Base-by-base conservation (phyloP, 305 asterid species). In the Fraxinus ornus region DNA sequence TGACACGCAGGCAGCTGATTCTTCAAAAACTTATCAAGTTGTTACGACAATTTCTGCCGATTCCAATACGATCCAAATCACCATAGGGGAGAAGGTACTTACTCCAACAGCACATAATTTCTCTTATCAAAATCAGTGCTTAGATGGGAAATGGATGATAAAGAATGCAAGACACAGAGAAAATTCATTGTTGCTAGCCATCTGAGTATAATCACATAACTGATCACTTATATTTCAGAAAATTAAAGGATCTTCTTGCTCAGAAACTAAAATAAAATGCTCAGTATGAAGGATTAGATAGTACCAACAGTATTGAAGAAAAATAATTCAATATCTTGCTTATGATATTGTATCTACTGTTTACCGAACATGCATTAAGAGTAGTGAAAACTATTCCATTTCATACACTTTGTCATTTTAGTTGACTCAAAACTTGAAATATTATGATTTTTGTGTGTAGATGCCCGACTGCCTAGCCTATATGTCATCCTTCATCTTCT, bases 391-490 rank as follows among this genome's bases (percentile, higher is more conserved):
- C 28, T 37, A 21, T 68, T 68, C 35, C 10, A 24, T 26, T 66
- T 68, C 37, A 19, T 26, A 26, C 28, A 68, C 37, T 62, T 28
- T 21, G 37, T 10, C 36, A 60, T 60, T 60, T 60, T 52, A 60
- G 28, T 6, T 7, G 28, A 19, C 5, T 21, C 13, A 7, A 55
- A 55, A 21, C 28, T 60, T 60, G 26, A 60, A n/a, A 60, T 21
- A 60, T 21, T 0, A 37, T 39, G n/a, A 24, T 9, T 73, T 73
- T 83, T 90, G 97, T 60, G 17, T 85, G 83, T 57, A 94, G 97
- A 87, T 94, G 89, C 97, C 97, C 41, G 97, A 93, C 76, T 91
- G 94, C 81, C 81, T 91, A 93, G 94, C 81, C 81, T 91, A 93
- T 86, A 78, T 92, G 86, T 90, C 95, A 12, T 93, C 98, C 82